A percentile compares a stretch with the other conserved stretches of the same genome.
Evolutionary conservation across 768 basidiomycete species (phyloP).

Genomic region (Scleroderma bovista): DNA sequence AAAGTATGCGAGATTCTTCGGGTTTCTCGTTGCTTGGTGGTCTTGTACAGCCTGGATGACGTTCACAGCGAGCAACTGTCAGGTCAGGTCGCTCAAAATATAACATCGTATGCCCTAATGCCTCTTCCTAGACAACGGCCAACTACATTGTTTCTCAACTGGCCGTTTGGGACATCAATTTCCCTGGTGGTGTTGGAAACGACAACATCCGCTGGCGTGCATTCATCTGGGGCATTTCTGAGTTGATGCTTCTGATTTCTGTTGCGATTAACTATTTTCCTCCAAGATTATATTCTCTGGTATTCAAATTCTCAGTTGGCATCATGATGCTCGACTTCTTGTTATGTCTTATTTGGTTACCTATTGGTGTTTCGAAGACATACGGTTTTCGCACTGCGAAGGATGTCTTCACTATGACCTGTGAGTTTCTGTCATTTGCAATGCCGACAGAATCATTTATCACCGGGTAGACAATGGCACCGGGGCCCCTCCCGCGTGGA

Average conservation of each 20-base stretch:
- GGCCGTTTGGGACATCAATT: slow-evolving; percentile 72
- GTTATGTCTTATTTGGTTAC: slow-evolving; percentile 87
- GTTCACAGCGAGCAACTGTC: slow-evolving; percentile 82
- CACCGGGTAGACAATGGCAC: slow-evolving; percentile 72
- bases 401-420: slow-evolving; percentile 79
- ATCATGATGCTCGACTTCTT: slow-evolving; percentile 85
- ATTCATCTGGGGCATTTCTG: slow-evolving; percentile 78
- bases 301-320: slow-evolving; percentile 72
- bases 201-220: slow-evolving; percentile 82
- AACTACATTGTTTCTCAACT: slow-evolving; percentile 88
- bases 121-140: slow-evolving; percentile 59
- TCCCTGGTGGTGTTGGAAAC: slow-evolving; percentile 71
- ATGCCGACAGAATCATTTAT: background rate
- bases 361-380: slow-evolving; percentile 82
- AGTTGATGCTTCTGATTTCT: slow-evolving; percentile 61
- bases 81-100: slow-evolving; percentile 40
- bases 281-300: slow-evolving; percentile 60
- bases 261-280: slow-evolving; percentile 85
- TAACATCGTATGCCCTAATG: background rate
- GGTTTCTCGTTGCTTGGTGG: slow-evolving; percentile 93
- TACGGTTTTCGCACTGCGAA: slow-evolving; percentile 84
- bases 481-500: slow-evolving; percentile 82
- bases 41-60: slow-evolving; percentile 95
- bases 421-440: slow-evolving; percentile 40
- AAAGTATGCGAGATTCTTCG: slow-evolving; percentile 80